Evolutionary conservation across 2,329 filamentous ascomycete species (phyloP).

Genomic region (Hypoxylon sp.): DNA sequence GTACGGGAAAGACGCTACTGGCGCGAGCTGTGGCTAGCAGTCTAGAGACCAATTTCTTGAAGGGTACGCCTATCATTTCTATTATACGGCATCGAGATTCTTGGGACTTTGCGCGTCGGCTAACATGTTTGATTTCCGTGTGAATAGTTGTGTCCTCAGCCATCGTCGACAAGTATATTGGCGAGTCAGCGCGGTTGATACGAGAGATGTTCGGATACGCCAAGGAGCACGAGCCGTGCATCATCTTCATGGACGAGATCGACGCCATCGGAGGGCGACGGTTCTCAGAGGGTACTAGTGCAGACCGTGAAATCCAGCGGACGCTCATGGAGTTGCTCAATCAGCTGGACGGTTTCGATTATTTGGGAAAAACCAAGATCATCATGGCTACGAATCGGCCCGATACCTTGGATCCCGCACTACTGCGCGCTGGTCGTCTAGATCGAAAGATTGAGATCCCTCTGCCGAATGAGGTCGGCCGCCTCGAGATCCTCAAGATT

Average conservation of each 20-base stretch:
- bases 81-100: background rate
- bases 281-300: constrained; percentile 97
- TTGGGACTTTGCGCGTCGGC: constrained; percentile 15
- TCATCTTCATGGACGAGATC: constrained; percentile 99
- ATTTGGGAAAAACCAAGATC: constrained; percentile 99
- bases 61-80: constrained; percentile 71
- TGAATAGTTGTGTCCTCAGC: constrained; percentile 91
- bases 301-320: constrained; percentile 97
- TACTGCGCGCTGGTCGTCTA: constrained; percentile 91
- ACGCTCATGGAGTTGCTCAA: constrained; percentile 99
- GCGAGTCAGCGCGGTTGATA: constrained; percentile 96
- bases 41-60: constrained; percentile 97
- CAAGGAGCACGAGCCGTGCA: constrained; percentile 99
- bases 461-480: constrained; percentile 94
- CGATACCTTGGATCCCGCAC: constrained; percentile 92
- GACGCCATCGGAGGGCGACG: constrained; percentile 97
- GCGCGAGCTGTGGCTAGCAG: constrained; percentile 96
- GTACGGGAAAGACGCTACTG: constrained; percentile 95
- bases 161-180: constrained; percentile 99
- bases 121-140: constrained; percentile 27
- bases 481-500: constrained; percentile 98
- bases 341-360: constrained; percentile 98
- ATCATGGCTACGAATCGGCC: constrained; percentile 99
- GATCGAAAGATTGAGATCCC: constrained; percentile 99
- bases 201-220: constrained; percentile 99